A percentile compares a stretch with the other conserved stretches of the same genome.
Conservation (phyloP, 139 green algal genomes). For the Tetradesmus lagerheimii region DNA sequence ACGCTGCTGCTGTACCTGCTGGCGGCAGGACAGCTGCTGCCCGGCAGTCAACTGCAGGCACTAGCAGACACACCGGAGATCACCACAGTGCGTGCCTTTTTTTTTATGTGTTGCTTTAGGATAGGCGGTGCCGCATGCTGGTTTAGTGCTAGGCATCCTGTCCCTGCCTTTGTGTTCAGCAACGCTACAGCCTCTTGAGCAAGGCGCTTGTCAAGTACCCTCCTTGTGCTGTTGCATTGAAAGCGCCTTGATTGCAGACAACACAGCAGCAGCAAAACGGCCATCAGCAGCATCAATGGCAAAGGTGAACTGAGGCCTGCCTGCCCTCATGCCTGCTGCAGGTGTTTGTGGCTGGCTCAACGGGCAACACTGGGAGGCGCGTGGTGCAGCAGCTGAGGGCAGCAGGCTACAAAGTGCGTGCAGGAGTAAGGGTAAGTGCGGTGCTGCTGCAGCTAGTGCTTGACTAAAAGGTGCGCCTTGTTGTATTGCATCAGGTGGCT, state of each 20-base stretch:
- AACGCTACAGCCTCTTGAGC: too few species aligned
- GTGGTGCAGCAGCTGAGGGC: slow-evolving; percentile 65
- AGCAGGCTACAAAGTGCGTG: slow-evolving; percentile 60
- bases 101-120: too few species aligned
- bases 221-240: too few species aligned
- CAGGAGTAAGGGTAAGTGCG: slow-evolving; percentile 57
- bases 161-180: too few species aligned
- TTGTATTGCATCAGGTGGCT: too few species aligned
- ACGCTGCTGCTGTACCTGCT: slow-evolving; percentile 21
- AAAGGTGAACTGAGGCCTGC: neutral
- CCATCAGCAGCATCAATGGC: too few species aligned
- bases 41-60: neutral
- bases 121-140: too few species aligned
- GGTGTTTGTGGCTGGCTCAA: slow-evolving; percentile 74
- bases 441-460: neutral
- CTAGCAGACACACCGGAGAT: neutral
- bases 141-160: too few species aligned
- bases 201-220: too few species aligned
- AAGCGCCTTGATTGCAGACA: too few species aligned
- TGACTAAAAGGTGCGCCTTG: too few species aligned
- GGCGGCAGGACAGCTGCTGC: slow-evolving; percentile 1
- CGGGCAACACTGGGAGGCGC: slow-evolving; percentile 66
- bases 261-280: too few species aligned
- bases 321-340: neutral
- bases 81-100: neutral